Conservation (phyloP, 345 rosid species). For the Ricinus communis region DNA sequence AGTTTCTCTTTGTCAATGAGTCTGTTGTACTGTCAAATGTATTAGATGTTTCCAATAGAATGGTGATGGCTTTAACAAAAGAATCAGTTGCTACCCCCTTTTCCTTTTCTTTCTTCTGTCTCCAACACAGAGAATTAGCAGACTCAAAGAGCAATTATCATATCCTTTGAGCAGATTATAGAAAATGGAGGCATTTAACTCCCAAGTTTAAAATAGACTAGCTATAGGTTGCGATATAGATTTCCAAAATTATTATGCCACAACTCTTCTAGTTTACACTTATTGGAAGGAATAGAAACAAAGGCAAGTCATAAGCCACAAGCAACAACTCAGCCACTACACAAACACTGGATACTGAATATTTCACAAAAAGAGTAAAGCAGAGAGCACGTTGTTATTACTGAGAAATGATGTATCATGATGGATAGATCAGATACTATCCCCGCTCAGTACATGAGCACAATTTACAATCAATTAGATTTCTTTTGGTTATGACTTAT, state of each 20-base stretch:
- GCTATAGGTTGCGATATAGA: no score
- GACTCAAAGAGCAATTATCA: no score
- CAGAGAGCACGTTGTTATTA: not conserved
- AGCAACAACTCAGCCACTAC: not conserved
- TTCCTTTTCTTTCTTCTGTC: not conserved
- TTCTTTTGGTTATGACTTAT: not conserved
- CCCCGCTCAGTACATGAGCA: not conserved
- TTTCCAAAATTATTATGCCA: no score
- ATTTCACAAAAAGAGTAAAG: not conserved
- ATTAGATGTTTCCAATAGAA: not conserved
- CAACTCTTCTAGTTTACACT: no score
- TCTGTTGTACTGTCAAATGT: constrained; percentile 3
- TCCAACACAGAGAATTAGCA: not conserved
- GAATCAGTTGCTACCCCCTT: not conserved
- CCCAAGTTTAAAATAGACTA: no score
- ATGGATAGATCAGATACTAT: not conserved
- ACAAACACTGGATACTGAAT: not conserved
- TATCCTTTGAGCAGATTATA: no score
- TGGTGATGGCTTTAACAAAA: not conserved
- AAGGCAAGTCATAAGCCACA: not conserved
- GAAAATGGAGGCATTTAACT: no score
- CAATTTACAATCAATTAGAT: not conserved
- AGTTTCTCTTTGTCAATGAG: constrained; percentile 5
- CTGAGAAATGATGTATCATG: not conserved
- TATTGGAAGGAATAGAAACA: not conserved